Base-by-base conservation (phyloP, 192 early-diverging fungal genomes). In the Coemansia sp. region DNA sequence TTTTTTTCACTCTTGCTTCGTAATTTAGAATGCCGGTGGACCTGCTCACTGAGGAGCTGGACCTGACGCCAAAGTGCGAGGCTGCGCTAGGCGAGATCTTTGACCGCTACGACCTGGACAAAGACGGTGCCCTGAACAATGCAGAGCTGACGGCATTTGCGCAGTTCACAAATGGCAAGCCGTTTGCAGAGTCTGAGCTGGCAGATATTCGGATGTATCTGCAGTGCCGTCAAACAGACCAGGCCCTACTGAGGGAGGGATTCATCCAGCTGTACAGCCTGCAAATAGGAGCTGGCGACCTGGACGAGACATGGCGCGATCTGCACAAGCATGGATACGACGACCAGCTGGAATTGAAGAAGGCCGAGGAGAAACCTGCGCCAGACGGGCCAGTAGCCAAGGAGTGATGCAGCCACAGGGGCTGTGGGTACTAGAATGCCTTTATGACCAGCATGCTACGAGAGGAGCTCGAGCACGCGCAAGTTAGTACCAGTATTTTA, bases 241-340 rank as follows among this genome's bases (percentile, higher is more conserved):
- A 25, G 2, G n/a, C n/a, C n/a, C 51, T 93, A 41, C 81, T 83
- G 2, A 66, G 61, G 17, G 75, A 73, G 28, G 90, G 90, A 6
- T 93, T 90, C 46, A 37, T 87, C 32, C 85, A 93, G 59, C 81
- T 93, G 80, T 88, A 87, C 71, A 82, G 84, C 43, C 54, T 86
- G 38, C 83, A 84, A 54, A 84, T 81, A 3, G 57, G 70, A 14
- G 76, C 78, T 8, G 72, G 72, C 16, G 82, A 85, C 16, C 78
- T 79, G 13, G 79, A 82, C 29, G 85, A 87, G 65, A 89, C 87
- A 16, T 82, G 84, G 79, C 81, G 78, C 35, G 87, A 89, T 54
- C 67, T 89, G 26, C 69, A 78, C 33, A 84, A 78, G 48, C 83
- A 75, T 49, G 72, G 64, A n/a, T 75, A 68, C 37, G 25, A 68